These are phyloP conservation scores for Stenogyne calaminthoides DNA, from an alignment of 305 asterid genomes.

Conservation along the genomic window DNA sequence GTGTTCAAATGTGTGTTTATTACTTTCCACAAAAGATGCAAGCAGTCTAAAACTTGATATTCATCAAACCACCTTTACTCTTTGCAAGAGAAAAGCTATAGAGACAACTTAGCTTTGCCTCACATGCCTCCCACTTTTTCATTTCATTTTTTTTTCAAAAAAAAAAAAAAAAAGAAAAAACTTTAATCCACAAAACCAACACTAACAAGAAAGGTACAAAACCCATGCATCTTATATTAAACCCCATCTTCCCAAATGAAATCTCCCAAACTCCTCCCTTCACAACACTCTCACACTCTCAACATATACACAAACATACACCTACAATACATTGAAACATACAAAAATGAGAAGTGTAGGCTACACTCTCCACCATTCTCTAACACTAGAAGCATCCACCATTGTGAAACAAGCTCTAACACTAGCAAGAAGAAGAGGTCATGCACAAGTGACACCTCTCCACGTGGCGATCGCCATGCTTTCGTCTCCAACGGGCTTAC, in stretches of 20 bases:
- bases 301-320: not conserved
- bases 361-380: conserved; percentile 84
- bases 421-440: conserved; percentile 86
- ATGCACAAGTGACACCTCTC: conserved; percentile 94
- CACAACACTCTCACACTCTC: not conserved
- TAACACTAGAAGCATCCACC: conserved; percentile 67
- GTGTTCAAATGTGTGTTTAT: conserved; percentile 21
- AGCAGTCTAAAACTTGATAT: conserved; percentile 62
- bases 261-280: not conserved
- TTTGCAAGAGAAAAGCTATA: conserved; percentile 39
- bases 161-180: conserved; percentile 11
- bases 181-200: conserved; percentile 77
- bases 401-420: conserved; percentile 75
- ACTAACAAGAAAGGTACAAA: conserved; percentile 80
- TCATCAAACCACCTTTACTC: conserved; percentile 57
- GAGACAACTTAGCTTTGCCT: conserved; percentile 88
- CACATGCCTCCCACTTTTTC: conserved; percentile 86
- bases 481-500: conserved; percentile 54
- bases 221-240: conserved; percentile 48
- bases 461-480: conserved; percentile 92
- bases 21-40: conserved; percentile 58
- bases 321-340: not conserved
- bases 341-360: conserved; percentile 75
- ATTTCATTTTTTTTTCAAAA: not conserved
- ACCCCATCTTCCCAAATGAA: conserved; percentile 7